Base-by-base conservation (phyloP, 345 rosid genomes). In the Populus tremula region DNA sequence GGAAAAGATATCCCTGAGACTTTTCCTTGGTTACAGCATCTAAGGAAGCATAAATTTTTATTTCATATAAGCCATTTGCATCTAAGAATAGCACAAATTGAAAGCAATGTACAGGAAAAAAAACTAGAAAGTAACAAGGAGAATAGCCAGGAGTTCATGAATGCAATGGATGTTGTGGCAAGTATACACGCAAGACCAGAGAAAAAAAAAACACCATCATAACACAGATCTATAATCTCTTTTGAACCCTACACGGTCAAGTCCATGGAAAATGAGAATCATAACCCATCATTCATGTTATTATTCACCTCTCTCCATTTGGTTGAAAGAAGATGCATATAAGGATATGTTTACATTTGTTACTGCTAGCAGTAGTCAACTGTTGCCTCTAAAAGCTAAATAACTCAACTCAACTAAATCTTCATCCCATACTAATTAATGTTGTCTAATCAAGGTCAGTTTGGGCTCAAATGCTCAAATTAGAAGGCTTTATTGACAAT, bases 21-120 rank as follows among this genome's bases (percentile, higher is more conserved):
- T 96, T 96, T 80, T 96, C 99, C 89, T 93, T 96, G 80, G 89
- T 91, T 79, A 91, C 97, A 83, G 96, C 91, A 91, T 96, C 99
- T 92, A 91, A 69, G 78, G 72, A 81, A 76, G 69, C 72, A 85
- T 68, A 77, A 6, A 84, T 41, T 41, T 41, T 69, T 74, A 78
- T 50, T 71, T 62, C 6, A 14, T 69, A 69, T 47, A 49, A 62
- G 62, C 53, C 74, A 68, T 69, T 20, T 70, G 71, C 76, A 73
- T 54, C 81, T 77, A 71, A 76, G 67, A 75, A 39, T 67, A 49
- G 63, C 27, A 67, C 67, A 61, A 67, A 53, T 54, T 69, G 47
- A 66, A 43, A 50, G 27, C 64, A 47, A 39, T 25, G 14, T 41
- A 35, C 0, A 65, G 9, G 38, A 9, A 14, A n/a, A 65, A 31